phyloP scores from a whole-genome alignment of 1,284 basidiomycete species.

The Cryptococcus sp. region DNA sequence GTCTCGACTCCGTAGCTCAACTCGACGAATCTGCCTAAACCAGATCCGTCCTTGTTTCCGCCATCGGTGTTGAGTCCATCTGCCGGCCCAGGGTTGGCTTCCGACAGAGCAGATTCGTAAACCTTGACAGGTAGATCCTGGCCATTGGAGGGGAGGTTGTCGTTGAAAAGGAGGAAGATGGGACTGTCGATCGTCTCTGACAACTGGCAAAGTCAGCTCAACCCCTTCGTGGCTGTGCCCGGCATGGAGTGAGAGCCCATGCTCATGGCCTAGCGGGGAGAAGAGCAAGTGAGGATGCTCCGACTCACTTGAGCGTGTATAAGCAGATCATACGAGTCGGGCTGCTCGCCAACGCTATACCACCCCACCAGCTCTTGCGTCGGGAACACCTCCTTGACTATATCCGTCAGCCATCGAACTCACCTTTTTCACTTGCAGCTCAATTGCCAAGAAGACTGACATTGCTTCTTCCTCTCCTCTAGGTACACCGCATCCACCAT shows the following conservation, averaged over 20 bases:
- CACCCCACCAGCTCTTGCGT: conserved; percentile 93
- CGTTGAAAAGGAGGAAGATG: conserved; percentile 51
- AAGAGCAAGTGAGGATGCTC: neutral
- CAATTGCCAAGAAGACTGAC: conserved; percentile 51
- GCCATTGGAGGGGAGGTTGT: conserved; percentile 22
- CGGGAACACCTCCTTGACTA: conserved; percentile 97
- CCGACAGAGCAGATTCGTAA: conserved; percentile 82
- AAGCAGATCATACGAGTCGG: conserved; percentile 65
- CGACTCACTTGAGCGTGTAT: conserved; percentile 76
- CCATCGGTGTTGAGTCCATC: neutral
- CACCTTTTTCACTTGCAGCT: neutral
- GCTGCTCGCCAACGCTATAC: conserved; percentile 78
- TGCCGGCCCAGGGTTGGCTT: conserved; percentile 51
- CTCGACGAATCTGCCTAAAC: conserved; percentile 55
- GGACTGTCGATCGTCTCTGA: conserved; percentile 50
- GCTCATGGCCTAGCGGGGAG: conserved; percentile 51
- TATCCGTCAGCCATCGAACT: conserved; percentile 3
- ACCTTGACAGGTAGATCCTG: conserved; percentile 76
- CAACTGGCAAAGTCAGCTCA: conserved; percentile 55
- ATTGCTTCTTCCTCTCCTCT: conserved; percentile 77
- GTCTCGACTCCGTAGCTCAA: conserved; percentile 78
- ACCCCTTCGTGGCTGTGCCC: too few relatives aligned
- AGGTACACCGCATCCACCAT: conserved; percentile 71
- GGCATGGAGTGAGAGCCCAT: conserved; percentile 52
- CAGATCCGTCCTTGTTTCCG: conserved; percentile 50